These are phyloP conservation scores for Colletotrichum sp. DNA, from an alignment of 2,329 filamentous ascomycete species.

Conservation along the genomic window DNA sequence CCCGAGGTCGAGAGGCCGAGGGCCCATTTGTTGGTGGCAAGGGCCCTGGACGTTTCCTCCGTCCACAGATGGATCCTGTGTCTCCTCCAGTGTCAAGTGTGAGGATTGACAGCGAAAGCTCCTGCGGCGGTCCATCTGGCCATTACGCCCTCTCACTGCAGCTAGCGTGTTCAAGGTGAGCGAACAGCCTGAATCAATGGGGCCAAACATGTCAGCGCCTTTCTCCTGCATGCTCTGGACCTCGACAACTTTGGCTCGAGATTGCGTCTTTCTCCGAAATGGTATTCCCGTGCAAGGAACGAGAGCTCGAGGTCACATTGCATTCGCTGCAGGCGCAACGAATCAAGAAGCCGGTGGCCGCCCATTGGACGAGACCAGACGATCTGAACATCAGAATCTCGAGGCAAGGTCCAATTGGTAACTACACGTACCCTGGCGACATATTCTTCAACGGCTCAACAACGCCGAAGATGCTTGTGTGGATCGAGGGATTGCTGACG, in stretches of 20 bases:
- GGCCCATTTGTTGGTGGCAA: neutral
- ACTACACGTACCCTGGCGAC: neutral
- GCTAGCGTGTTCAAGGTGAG: neutral
- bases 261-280: neutral
- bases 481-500: conserved; percentile 15
- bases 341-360: neutral
- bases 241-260: neutral
- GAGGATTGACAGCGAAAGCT: neutral
- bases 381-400: neutral
- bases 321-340: neutral
- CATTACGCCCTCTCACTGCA: conserved; percentile 3
- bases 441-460: conserved; percentile 21
- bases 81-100: neutral
- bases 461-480: conserved; percentile 17
- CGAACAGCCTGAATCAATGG: conserved; percentile 2
- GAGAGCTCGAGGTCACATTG: neutral
- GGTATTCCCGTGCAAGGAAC: neutral
- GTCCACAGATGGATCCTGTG: neutral
- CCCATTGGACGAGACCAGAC: neutral
- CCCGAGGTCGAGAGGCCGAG: neutral
- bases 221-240: neutral
- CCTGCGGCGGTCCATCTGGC: neutral
- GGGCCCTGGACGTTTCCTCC: neutral
- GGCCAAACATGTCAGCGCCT: neutral
- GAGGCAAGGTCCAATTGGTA: neutral